phyloP scores from a whole-genome alignment of 495 filamentous ascomycete genomes.

The Aspergillus funiculosus region DNA sequence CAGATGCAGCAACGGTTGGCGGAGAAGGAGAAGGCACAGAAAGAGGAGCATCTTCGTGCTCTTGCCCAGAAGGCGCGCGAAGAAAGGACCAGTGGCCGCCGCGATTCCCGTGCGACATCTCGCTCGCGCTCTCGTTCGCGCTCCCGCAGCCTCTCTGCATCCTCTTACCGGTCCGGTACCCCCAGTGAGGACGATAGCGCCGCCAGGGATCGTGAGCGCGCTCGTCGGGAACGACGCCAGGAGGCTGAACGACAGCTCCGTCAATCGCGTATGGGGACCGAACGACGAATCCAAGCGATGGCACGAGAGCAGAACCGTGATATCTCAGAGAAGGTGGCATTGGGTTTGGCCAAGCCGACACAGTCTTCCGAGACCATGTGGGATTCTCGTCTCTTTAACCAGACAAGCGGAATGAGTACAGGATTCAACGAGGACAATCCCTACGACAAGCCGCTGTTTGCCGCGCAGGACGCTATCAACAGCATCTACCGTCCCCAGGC shows the following conservation, averaged over 20 bases:
- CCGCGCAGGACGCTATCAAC: slow-evolving; percentile 90
- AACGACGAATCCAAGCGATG: slow-evolving; percentile 82
- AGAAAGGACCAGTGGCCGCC: slow-evolving; percentile 55
- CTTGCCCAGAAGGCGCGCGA: slow-evolving; percentile 90
- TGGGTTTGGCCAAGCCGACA: slow-evolving; percentile 92
- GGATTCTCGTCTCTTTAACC: slow-evolving; percentile 93
- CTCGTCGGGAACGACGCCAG: slow-evolving; percentile 68
- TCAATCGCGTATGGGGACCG: slow-evolving; percentile 92
- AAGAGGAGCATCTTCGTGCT: slow-evolving; percentile 86
- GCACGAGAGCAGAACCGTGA: slow-evolving; percentile 95
- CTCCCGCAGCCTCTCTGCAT: slow-evolving; percentile 51
- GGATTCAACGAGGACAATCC: slow-evolving; percentile 98
- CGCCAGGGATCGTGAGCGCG: slow-evolving; percentile 65
- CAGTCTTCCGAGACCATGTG: slow-evolving; percentile 88
- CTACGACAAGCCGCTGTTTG: slow-evolving; percentile 97
- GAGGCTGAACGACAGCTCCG: slow-evolving; percentile 86
- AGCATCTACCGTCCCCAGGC: slow-evolving; percentile 86
- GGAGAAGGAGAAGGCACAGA: slow-evolving; percentile 90
- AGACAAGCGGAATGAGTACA: slow-evolving; percentile 76
- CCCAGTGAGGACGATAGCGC: slow-evolving; percentile 62
- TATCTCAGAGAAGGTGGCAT: slow-evolving; percentile 94
- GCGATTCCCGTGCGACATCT: slow-evolving; percentile 32
- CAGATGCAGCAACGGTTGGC: slow-evolving; percentile 95
- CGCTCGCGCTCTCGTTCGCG: slow-evolving; percentile 37
- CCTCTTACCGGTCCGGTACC: slow-evolving; percentile 50